These are phyloP conservation scores for Elsinoe necatrix DNA, from an alignment of 2,329 filamentous ascomycete genomes.

Conservation along the genomic window DNA sequence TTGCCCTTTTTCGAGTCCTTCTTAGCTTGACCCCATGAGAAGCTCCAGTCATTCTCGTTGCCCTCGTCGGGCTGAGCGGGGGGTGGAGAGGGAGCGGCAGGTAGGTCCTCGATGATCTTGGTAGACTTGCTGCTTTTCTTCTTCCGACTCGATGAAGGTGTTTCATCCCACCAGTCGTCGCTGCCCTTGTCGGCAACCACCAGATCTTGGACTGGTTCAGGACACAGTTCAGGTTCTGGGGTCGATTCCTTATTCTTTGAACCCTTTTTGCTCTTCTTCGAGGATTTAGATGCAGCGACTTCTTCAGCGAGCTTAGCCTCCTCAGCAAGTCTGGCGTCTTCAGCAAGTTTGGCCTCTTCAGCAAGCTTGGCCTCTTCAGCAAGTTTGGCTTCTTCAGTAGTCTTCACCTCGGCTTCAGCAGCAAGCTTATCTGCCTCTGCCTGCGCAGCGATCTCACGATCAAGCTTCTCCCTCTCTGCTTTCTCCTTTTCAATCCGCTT, in stretches of 20 bases:
- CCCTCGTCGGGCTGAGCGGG: slow-evolving; percentile 24
- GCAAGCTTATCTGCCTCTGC: slow-evolving; percentile 28
- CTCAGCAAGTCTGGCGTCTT: slow-evolving; percentile 20
- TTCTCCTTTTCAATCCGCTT: slow-evolving; percentile 23
- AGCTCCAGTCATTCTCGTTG: slow-evolving; percentile 46
- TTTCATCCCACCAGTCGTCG: slow-evolving; percentile 27
- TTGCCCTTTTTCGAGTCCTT: slow-evolving; percentile 40
- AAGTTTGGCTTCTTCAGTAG: slow-evolving; percentile 28
- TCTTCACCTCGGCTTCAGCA: too few relatives aligned
- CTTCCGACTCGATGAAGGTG: slow-evolving; percentile 17
- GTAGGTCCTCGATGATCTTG: slow-evolving; percentile 23
- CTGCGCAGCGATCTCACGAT: slow-evolving; percentile 26
- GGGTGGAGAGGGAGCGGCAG: slow-evolving; percentile 21
- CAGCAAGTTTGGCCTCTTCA: slow-evolving; percentile 28
- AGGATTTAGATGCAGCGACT: slow-evolving; percentile 30
- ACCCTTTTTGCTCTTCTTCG: slow-evolving; percentile 24
- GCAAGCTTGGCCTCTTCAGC: slow-evolving; percentile 21
- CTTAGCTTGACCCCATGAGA: slow-evolving; percentile 48
- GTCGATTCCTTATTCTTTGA: slow-evolving; percentile 18
- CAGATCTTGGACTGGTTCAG: slow-evolving; percentile 20
- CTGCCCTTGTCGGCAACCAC: slow-evolving; percentile 19
- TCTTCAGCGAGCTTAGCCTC: background rate
- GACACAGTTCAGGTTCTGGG: slow-evolving; percentile 22
- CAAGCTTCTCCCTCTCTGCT: slow-evolving; percentile 37
- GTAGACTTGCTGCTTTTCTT: slow-evolving; percentile 25